phyloP scores from a whole-genome alignment of 768 basidiomycete genomes.

The Termitomyces sp. region DNA sequence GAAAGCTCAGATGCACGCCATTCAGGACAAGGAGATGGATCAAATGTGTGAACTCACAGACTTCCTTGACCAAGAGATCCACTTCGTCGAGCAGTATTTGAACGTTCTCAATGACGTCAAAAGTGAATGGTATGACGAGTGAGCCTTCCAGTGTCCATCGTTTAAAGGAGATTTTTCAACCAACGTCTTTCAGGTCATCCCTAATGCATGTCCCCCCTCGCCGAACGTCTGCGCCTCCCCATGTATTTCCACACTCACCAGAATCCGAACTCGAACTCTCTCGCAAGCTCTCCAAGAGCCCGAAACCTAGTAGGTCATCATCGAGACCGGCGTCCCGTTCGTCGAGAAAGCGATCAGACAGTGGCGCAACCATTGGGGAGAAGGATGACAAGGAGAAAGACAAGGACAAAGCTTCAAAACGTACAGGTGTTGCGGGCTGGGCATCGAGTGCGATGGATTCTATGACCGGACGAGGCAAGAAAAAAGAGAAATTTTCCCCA shows the following conservation, averaged over 20 bases:
- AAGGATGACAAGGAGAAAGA: constrained; percentile 31
- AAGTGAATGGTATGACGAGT: constrained; percentile 65
- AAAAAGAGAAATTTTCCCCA: constrained; percentile 52
- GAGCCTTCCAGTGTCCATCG: background rate
- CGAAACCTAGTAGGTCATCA: constrained; percentile 33
- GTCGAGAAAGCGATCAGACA: constrained; percentile 64
- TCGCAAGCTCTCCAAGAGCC: constrained; percentile 27
- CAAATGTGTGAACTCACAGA: constrained; percentile 67
- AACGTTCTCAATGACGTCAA: constrained; percentile 70
- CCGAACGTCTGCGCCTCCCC: constrained; percentile 10
- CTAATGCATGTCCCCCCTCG: constrained; percentile 8
- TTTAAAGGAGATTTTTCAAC: background rate
- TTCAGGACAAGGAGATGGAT: constrained; percentile 73
- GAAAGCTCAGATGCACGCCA: constrained; percentile 68
- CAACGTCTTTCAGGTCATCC: constrained; percentile 2
- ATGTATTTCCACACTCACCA: constrained; percentile 11
- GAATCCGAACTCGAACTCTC: constrained; percentile 32
- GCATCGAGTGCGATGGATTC: constrained; percentile 61
- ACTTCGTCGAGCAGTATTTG: constrained; percentile 67
- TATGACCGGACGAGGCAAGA: constrained; percentile 49
- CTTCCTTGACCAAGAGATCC: constrained; percentile 70
- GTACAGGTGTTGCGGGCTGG: constrained; percentile 56
- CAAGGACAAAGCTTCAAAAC: constrained; percentile 33
- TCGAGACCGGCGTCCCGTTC: constrained; percentile 56
- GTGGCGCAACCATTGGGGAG: constrained; percentile 35